These are phyloP conservation scores for Haplosporangium sp. DNA, from an alignment of 371 early-diverging fungal species.

Conservation along the genomic window DNA sequence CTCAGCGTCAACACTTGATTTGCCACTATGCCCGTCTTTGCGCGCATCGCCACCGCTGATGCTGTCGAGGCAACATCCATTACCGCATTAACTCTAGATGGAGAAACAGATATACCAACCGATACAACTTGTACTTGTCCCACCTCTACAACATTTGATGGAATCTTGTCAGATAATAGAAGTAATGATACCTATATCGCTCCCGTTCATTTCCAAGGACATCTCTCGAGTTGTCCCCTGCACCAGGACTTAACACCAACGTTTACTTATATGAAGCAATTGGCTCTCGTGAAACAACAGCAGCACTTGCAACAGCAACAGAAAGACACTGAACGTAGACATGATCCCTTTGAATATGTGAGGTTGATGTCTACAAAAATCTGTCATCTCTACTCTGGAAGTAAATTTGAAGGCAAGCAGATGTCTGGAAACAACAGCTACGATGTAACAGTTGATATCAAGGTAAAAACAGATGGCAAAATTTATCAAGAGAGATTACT, in stretches of 20 bases:
- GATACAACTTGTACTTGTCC: slow-evolving; percentile 21
- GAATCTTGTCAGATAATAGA: neutral
- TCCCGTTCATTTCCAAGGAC: slow-evolving; percentile 22
- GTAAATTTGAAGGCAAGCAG: slow-evolving; percentile 78
- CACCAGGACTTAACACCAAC: neutral
- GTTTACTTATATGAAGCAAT: slow-evolving; percentile 24
- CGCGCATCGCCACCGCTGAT: slow-evolving; percentile 24
- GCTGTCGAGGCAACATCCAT: slow-evolving; percentile 32
- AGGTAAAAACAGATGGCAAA: slow-evolving; percentile 60
- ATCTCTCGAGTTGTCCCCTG: slow-evolving; percentile 20
- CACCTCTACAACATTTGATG: slow-evolving; percentile 1
- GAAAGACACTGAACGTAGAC: neutral
- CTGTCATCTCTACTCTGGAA: slow-evolving; percentile 73
- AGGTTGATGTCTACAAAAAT: slow-evolving; percentile 30
- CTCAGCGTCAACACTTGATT: neutral
- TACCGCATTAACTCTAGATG: slow-evolving; percentile 6
- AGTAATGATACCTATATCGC: neutral
- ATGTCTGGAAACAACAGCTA: slow-evolving; percentile 74
- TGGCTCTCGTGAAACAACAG: slow-evolving; percentile 20
- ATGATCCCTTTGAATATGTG: slow-evolving; percentile 29
- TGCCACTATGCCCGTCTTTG: slow-evolving; percentile 34
- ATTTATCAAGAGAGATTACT: neutral
- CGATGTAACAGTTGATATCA: slow-evolving; percentile 80
- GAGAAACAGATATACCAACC: neutral
- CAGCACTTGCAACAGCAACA: slow-evolving; percentile 3